Evolutionary conservation across 2,329 filamentous ascomycete genomes (phyloP), one percentile per base, ranked within the genome.

Genomic region (Chaetomium sp.): DNA sequence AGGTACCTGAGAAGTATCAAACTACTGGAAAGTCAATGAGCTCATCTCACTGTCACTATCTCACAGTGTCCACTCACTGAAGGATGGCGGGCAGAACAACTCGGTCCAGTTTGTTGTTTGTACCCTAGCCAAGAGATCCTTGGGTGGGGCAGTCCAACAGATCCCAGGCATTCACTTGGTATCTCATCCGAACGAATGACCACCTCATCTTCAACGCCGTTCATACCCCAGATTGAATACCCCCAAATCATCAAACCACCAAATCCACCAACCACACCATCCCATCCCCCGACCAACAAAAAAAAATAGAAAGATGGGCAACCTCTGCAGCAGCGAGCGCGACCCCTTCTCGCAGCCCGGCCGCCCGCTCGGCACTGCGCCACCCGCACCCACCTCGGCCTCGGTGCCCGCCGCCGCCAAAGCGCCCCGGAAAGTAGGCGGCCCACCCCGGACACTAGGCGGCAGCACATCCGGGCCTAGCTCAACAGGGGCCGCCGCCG

Each of bases 311-410:
- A n/a, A 42, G 16, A 97, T 97, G 93, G 93, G 93, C 65, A 94
- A 92, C 76, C 84, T 92, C 78, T 97, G 91, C 81, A 91, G 92
- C 75, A 93, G 92, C 76, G 83, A 82, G 65, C 80, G 86, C 68
- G 87, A 90, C 71, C 82, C 86, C 76, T 95, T 93, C 80, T 79
- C 86, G 60, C 85, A 86, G 61, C 88, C 90, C 57, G 92, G 92
- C 65, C 90, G 91, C 61, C 85, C 87, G 45, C 82, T 96, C 62
- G 89, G 87, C 70, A 82, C 87, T 45, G 80, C 82, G 6, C 79
- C 80, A 23, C 75, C 81, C 73, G 77, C 76, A 79, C 67, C 82
- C 75, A 69, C 80, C 67, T 85, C 80, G 69, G 83, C 81, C 64
- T 80, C 82, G 72, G 81, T 86, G 68, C 82, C 83, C 67, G 74